Evolutionary conservation across 1,284 basidiomycete genomes (phyloP), one percentile per base, ranked within the genome.

Genomic region (Kwoniella shivajii): DNA sequence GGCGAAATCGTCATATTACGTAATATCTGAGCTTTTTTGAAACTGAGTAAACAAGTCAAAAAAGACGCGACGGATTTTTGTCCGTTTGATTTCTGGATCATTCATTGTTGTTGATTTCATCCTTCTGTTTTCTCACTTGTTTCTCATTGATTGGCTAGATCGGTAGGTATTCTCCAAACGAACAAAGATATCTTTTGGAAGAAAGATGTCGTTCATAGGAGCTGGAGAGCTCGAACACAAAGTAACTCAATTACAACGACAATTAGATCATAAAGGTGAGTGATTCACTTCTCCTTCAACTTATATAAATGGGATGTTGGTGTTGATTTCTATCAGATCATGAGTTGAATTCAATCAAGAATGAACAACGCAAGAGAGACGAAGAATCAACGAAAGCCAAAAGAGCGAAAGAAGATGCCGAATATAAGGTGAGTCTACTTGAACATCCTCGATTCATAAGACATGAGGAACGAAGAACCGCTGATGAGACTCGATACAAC

Each of bases 171-270:
- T n/a, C n/a, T n/a, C n/a, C n/a, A n/a, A 10, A 36, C 34, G 10
- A 36, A 36, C 34, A 36, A 36, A 10, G n/a, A 36, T 26, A 44
- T 13, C 42, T n/a, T n/a, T n/a, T n/a, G n/a, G n/a, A n/a, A n/a
- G n/a, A n/a, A 51, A 27, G 27, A 76, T 76, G 75, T 65, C 73
- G 26, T 72, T 74, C 60, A 68, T 77, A 45, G 76, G 78, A 6
- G 60, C 67, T 43, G 73, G 74, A 53, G 73, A 67, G 33, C 61
- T 71, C 10, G 75, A 78, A 36, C 63, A 69, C 41, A 60, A 74
- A 57, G 63, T 73, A 52, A 68, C 61, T 39, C 70, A 68, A 36
- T 59, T 77, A 16, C 77, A 74, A 53, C 60, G 63, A 49, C 71
- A 73, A 51, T 41, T 78, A 14, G 54, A 62, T 2, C 65, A 70